These are phyloP conservation scores for Beauveria australis DNA, from an alignment of 2,329 filamentous ascomycete species.

Conservation along the genomic window DNA sequence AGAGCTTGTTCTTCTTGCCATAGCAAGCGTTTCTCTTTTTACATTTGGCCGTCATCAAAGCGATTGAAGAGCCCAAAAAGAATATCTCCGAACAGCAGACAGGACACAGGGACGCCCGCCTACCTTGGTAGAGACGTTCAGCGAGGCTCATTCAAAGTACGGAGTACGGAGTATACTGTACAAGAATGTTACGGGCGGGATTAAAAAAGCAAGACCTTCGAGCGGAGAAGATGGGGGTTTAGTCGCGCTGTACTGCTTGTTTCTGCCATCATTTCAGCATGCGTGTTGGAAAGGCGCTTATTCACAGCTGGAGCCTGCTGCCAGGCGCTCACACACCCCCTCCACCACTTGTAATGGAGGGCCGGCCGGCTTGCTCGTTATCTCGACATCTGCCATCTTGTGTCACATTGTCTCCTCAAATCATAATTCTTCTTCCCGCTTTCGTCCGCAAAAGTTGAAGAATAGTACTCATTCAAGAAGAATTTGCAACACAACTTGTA, in stretches of 20 bases:
- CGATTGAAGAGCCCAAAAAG: not conserved
- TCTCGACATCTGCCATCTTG: not conserved
- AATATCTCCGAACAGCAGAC: not conserved
- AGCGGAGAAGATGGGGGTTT: not conserved
- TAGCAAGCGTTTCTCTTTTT: not conserved
- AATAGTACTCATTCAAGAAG: not conserved
- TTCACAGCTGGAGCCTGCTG: not conserved
- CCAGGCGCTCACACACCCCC: not conserved
- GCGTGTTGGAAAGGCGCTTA: not conserved
- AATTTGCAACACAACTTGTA: not conserved
- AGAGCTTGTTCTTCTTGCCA: not conserved
- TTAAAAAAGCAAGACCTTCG: not conserved
- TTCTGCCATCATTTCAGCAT: not conserved
- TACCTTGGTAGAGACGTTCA: not conserved
- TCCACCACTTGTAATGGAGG: not conserved
- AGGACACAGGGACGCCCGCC: not conserved
- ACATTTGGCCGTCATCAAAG: not conserved
- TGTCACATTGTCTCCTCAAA: slow-evolving; percentile 3
- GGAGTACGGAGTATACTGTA: not conserved
- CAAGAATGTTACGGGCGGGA: not conserved
- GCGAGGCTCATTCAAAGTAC: not conserved
- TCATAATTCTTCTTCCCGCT: not conserved
- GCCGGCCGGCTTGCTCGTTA: not conserved
- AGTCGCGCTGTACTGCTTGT: not conserved
- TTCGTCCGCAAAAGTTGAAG: not conserved